Evolutionary conservation across 2,329 filamentous ascomycete genomes (phyloP), one percentile per base, ranked within the genome.

Genomic region (Diaporthe velutina): DNA sequence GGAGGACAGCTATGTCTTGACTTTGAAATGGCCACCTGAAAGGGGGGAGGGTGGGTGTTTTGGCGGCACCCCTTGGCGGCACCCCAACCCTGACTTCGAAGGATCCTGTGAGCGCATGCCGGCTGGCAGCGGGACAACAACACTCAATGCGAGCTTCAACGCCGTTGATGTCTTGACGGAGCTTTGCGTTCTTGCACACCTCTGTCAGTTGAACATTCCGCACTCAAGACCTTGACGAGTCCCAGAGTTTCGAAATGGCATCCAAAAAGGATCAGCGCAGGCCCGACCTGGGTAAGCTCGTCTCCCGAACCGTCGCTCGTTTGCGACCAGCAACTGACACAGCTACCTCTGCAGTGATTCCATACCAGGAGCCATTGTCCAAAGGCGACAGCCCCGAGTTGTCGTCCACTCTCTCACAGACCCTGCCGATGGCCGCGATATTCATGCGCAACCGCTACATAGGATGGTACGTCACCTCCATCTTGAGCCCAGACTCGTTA

Each of bases 381-480:
- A 91, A 92, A 80, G 90, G 89, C 80, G 89, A 90, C 28, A 80
- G 87, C 77, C 86, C 90, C 78, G 95, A 98, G 81, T 90, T 98
- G 83, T 88, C 91, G 71, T 93, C 93, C 84, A 95, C 88, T 38
- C 81, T 93, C 73, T 87, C 89, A 38, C 96, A 93, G 81, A 97
- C 96, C 48, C 88, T 98, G 81, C 96, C 96, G 75, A 98, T 98
- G 96, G 95, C 95, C 74, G 96, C 96, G 77, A 97, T 98, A 89
- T 97, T 98, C 83, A 97, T 94, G 79, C 90, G 95, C 79, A 98
- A 98, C 86, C 94, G 94, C 89, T 97, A 90, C 80, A 85, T 93
- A 74, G 91, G 91, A 81, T 93, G 91, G 90, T 91, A 84, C 76
- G 86, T 82, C 61, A 25, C 17, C 33, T 48, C n/a, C 28, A 22